Conservation (phyloP, 2,329 filamentous ascomycete genomes). For the Lithohypha guttulata region DNA sequence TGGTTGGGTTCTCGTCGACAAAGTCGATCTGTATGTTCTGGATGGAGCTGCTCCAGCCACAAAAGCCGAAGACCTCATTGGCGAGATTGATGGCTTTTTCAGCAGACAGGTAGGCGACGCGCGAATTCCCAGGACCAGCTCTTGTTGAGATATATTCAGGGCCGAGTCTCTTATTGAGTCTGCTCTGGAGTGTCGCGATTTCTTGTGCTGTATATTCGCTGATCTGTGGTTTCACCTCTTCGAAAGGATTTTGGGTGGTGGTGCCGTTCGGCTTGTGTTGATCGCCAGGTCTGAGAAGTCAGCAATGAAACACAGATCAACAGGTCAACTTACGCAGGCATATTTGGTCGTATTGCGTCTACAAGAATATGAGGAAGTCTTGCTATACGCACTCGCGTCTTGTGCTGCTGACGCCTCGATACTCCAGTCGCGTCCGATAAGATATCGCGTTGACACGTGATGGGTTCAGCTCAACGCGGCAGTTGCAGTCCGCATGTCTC, state of each 20-base stretch:
- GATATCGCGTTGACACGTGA: too few relatives aligned
- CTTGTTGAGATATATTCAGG: conserved; percentile 91
- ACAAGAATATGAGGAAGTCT: too few relatives aligned
- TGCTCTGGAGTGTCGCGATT: conserved; percentile 75
- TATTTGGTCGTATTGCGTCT: too few relatives aligned
- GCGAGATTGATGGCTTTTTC: conserved; percentile 94
- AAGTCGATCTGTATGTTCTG: conserved; percentile 93
- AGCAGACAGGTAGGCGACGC: conserved; percentile 87
- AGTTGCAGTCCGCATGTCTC: too few relatives aligned
- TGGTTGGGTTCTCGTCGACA: conserved; percentile 71
- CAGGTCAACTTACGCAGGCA: conserved; percentile 5
- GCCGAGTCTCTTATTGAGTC: conserved; percentile 84
- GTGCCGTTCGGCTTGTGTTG: conserved; percentile 21
- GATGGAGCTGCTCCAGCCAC: conserved; percentile 95
- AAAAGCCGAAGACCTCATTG: conserved; percentile 93
- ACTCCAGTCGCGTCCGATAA: too few relatives aligned
- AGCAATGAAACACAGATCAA: background rate
- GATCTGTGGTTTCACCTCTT: conserved; percentile 57
- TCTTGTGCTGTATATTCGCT: conserved; percentile 79
- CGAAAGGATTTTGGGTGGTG: conserved; percentile 61
- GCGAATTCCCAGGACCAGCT: conserved; percentile 69
- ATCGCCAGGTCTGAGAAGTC: conserved; percentile 17
- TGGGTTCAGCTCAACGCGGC: too few relatives aligned
- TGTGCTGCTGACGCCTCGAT: too few relatives aligned
- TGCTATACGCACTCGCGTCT: too few relatives aligned